These are phyloP conservation scores for Cyclospora cayetanensis DNA, from an alignment of 169 alveolate genomes.

Conservation along the genomic window DNA sequence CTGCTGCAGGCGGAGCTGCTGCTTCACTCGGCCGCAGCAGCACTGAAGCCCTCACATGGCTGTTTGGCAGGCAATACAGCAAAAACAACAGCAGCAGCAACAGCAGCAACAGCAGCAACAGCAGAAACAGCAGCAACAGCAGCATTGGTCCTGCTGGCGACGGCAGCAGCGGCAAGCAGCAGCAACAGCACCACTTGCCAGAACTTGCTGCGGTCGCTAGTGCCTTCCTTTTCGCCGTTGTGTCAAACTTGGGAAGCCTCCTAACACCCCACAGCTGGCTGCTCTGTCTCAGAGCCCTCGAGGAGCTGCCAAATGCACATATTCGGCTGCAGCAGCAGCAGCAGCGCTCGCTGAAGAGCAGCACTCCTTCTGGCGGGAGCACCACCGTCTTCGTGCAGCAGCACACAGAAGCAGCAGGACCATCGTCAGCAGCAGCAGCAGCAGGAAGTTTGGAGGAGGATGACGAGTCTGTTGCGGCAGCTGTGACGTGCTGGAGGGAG, in stretches of 20 bases:
- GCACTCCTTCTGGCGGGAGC: neutral
- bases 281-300: constrained; percentile 19
- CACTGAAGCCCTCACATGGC: constrained; percentile 7
- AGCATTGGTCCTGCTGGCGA: too few relatives aligned
- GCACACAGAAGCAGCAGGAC: neutral
- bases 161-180: neutral
- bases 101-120: constrained; percentile 21
- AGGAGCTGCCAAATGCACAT: constrained; percentile 9
- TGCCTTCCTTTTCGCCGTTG: constrained; percentile 3
- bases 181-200: neutral
- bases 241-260: neutral
- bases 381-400: neutral
- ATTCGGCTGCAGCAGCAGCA: neutral
- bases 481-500: constrained; percentile 15
- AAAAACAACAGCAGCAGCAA: constrained; percentile 2
- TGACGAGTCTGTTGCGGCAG: neutral
- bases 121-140: constrained; percentile 41
- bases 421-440: constrained; percentile 15
- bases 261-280: constrained; percentile 11
- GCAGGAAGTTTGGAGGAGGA: neutral
- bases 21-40: constrained; percentile 1
- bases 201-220: neutral
- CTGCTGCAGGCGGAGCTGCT: constrained; percentile 51
- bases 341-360: constrained; percentile 31
- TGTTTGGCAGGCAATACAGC: neutral